Base-by-base conservation (phyloP, 1,284 basidiomycete genomes). In the Mycosarcoma mackinlayi region DNA sequence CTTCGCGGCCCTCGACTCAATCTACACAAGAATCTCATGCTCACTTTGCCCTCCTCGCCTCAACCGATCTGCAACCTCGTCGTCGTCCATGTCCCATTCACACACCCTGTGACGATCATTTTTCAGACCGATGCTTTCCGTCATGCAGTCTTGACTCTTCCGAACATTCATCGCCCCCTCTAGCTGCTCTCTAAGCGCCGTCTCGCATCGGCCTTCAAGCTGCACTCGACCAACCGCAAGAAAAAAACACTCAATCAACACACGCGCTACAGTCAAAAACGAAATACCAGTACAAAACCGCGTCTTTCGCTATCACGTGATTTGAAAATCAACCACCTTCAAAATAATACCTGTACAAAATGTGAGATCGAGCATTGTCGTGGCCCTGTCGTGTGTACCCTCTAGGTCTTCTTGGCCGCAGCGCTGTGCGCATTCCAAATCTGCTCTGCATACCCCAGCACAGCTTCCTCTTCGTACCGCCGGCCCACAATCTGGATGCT, bases 391-490 rank as follows among this genome's bases (percentile, higher is more conserved):
- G 11, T 16, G 13, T 30, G 19, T n/a, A 28, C 19, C n/a, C 28
- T 34, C 31, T 18, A 23, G 4, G 9, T 31, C 34, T 33, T 49
- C 50, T 47, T 48, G 14, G 45, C 39, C 51, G 38, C 51, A 54
- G 49, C 23, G 21, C 18, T 21, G 37, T 56, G 54, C 2, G 52
- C 52, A 6, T 63, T 28, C 60, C 64, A 72, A 18, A 72, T 21
- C 48, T 59, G 59, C 56, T 63, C 64, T 19, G 69, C 69, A 35
- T 64, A 72, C 0, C 84, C 86, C 30, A 91, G 84, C 9, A 90
- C 86, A 0, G 87, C 89, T 75, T 91, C 90, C 68, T 92, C 90
- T 75, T 92, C 89, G 38, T 89, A 84, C n/a, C 88, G 88, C 49
- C 87, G 84, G 0, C 88, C 89, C 3, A 91, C 85, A 6, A 91